Percentiles rank a stretch among this genome's conserved stretches.
Evolutionary conservation across 768 basidiomycete genomes (phyloP).

Genomic region (Lactifluus echinatus): DNA sequence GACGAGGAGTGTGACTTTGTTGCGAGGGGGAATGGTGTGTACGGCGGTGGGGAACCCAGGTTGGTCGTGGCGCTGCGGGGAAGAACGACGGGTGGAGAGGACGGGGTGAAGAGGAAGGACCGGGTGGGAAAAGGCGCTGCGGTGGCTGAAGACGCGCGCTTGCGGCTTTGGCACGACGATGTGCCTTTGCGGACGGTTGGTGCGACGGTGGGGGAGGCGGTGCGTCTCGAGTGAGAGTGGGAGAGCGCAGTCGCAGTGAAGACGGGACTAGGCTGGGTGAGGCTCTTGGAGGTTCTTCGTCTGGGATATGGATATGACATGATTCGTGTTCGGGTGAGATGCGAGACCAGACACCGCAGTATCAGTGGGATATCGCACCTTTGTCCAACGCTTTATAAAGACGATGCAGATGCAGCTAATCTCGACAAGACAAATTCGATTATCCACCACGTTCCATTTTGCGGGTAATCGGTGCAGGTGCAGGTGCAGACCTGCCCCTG

Average conservation of each 20-base stretch:
- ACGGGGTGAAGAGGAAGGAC: conserved; percentile 12
- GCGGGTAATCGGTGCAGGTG: no score
- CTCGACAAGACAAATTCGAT: not conserved
- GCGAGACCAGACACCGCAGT: not conserved
- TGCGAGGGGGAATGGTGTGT: conserved; percentile 4
- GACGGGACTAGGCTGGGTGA: no score
- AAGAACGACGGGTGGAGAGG: conserved; percentile 5
- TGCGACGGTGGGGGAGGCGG: not conserved
- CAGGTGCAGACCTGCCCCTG: no score
- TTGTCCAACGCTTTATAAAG: not conserved
- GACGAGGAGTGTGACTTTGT: conserved; percentile 19
- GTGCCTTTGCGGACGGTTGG: not conserved
- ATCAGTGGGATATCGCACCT: conserved; percentile 6
- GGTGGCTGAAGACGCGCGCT: conserved; percentile 11
- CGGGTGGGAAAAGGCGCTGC: not conserved
- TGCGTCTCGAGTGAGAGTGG: not conserved
- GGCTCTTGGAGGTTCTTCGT: conserved; percentile 6
- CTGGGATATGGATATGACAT: conserved; percentile 8
- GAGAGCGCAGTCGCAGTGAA: not conserved
- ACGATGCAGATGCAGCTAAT: no score
- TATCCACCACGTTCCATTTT: no score
- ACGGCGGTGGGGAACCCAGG: conserved; percentile 13
- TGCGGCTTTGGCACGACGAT: conserved; percentile 1
- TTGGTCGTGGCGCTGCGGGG: not conserved
- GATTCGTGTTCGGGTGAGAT: conserved; percentile 13